A percentile compares a stretch with the other conserved stretches of the same genome.
Conservation (phyloP, 441 rosid species). For the Pelargonium australe region DNA sequence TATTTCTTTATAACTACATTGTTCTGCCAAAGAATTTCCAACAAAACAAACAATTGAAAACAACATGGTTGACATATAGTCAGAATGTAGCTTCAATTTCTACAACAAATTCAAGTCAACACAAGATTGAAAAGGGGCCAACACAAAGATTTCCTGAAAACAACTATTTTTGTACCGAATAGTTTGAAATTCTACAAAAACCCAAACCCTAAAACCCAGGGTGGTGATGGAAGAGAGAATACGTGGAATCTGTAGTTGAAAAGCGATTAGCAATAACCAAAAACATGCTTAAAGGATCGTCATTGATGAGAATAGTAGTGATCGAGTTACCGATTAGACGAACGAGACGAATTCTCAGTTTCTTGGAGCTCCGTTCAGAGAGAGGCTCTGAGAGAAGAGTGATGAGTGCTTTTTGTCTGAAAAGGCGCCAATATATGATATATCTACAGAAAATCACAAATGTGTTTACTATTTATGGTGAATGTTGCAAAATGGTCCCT, state of each 20-base stretch:
- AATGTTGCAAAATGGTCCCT: too few relatives aligned
- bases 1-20: neutral
- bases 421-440: neutral
- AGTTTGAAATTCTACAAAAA: neutral
- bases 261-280: neutral
- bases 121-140: neutral
- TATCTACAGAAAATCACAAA: too few relatives aligned
- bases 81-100: neutral
- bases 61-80: neutral
- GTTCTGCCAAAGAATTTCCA: neutral
- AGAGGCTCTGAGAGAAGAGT: neutral
- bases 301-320: neutral
- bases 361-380: neutral
- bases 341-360: neutral
- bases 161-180: neutral
- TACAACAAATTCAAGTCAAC: neutral
- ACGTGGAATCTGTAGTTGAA: neutral
- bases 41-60: constrained; percentile 5
- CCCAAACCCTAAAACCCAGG: neutral
- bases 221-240: neutral
- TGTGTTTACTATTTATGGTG: too few relatives aligned
- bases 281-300: neutral
- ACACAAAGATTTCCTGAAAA: neutral
- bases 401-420: neutral
- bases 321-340: constrained; percentile 7